Base-by-base conservation (phyloP, 2,329 filamentous ascomycete genomes). In the Diaporthe citri region DNA sequence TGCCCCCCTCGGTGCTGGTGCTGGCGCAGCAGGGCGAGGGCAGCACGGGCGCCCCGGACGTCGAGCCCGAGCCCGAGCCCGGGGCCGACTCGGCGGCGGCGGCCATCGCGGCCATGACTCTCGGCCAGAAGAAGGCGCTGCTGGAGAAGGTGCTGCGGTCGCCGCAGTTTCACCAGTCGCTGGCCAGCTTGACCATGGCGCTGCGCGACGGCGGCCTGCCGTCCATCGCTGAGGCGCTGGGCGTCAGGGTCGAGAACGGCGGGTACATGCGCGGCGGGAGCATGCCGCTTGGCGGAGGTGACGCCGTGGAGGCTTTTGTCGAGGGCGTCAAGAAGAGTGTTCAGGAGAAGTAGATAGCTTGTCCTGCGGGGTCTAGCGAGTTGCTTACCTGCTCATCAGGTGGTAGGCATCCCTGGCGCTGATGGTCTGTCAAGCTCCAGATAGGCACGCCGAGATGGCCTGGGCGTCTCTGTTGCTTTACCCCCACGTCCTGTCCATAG, bases 261-360 rank as follows among this genome's bases (percentile, higher is more conserved):
- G 96, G 96, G 4, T 93, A 94, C 77, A 89, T 97, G 80, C 89
- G 89, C 76, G 92, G 94, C 73, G 93, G 94, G 8, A 93, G 91
- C 69, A 92, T 98, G 86, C 96, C 96, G 2, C 84, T 98, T 60
- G 96, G 96, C 57, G 96, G 96, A 71, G 94, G 94, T 8, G 93
- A 97, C 79, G 96, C 96, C 17, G 92, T 99, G 2, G 93, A 97
- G 85, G 94, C 94, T 4, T 99, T 99, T 84, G 89, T 99, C 31
- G 91, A 97, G 73, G 97, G 96, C 4, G 92, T 98, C 64, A 97
- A 94, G 88, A 93, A 91, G 85, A 92, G 91, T 8, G 93, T 95
- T 0, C 89, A 94, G 74, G 84, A 88, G 80, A 79, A 83, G 78
- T 80, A 55, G 52, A 20, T 28, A 70, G 55, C 46, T 17, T n/a